A percentile compares a stretch with the other conserved stretches of the same genome.
These are phyloP conservation scores for Xylaria sp. DNA, from an alignment of 2,329 filamentous ascomycete species.

Conservation along the genomic window DNA sequence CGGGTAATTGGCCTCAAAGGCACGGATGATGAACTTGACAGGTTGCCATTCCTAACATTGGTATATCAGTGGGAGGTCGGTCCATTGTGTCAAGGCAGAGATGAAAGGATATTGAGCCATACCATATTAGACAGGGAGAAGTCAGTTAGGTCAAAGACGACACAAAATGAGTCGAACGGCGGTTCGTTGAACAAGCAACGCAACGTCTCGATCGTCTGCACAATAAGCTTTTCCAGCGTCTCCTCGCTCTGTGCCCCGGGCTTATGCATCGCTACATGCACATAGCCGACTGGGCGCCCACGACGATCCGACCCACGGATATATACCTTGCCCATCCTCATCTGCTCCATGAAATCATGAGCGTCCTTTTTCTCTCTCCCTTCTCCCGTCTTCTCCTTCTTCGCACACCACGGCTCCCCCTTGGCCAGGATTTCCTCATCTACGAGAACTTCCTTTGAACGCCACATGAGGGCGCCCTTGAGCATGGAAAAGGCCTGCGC, in stretches of 20 bases:
- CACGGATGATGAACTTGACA: slow-evolving; percentile 98
- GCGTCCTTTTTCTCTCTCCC: slow-evolving; percentile 70
- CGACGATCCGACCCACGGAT: slow-evolving; percentile 84
- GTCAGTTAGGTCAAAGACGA: slow-evolving; percentile 93
- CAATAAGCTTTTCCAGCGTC: slow-evolving; percentile 84
- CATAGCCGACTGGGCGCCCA: slow-evolving; percentile 85
- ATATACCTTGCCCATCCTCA: slow-evolving; percentile 89
- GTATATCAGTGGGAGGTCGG: slow-evolving; percentile 15
- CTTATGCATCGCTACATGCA: slow-evolving; percentile 83
- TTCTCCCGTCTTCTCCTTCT: slow-evolving; percentile 54
- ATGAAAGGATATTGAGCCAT: slow-evolving; percentile 41
- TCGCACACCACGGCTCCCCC: slow-evolving; percentile 74
- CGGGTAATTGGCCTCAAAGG: slow-evolving; percentile 97
- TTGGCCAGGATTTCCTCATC: slow-evolving; percentile 84
- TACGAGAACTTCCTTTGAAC: slow-evolving; percentile 82
- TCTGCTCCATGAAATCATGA: slow-evolving; percentile 81
- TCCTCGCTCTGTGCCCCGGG: slow-evolving; percentile 82
- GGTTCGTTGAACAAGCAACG: slow-evolving; percentile 76
- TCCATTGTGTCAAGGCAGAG: background rate
- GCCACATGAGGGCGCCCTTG: slow-evolving; percentile 90
- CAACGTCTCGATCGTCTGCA: slow-evolving; percentile 91
- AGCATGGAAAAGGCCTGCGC: slow-evolving; percentile 91
- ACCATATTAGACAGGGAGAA: slow-evolving; percentile 95
- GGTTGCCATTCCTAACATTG: slow-evolving; percentile 80
- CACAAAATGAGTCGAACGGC: slow-evolving; percentile 86